Conservation (phyloP, 805 yeast genomes). For the Zygosaccharomyces lentus region DNA sequence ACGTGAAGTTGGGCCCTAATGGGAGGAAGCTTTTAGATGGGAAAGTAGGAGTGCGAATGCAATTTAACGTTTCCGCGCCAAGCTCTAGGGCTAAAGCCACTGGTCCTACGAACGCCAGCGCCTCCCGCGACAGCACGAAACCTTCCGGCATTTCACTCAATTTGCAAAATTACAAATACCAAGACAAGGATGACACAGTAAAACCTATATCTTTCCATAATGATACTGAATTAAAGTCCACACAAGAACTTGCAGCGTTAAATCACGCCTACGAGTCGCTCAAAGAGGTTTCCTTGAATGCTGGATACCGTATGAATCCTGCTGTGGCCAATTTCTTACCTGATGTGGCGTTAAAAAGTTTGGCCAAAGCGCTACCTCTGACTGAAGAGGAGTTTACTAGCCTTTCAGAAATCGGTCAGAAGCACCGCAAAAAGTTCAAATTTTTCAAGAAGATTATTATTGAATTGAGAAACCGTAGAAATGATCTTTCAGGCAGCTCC, state of each 20-base stretch:
- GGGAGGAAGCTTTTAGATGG: constrained; percentile 48
- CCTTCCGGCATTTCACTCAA: background rate
- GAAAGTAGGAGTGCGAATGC: constrained; percentile 45
- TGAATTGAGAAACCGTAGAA: constrained; percentile 23
- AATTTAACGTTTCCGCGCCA: constrained; percentile 38
- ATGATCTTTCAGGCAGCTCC: constrained; percentile 6
- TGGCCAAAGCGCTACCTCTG: constrained; percentile 27
- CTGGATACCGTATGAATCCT: constrained; percentile 24
- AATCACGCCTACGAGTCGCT: constrained; percentile 25
- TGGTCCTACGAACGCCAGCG: constrained; percentile 1
- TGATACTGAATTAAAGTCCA: constrained; percentile 13
- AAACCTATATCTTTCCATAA: constrained; percentile 17
- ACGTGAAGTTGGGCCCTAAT: constrained; percentile 59
- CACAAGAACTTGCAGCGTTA: constrained; percentile 25
- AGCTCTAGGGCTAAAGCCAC: constrained; percentile 19
- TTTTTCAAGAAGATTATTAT: constrained; percentile 23
- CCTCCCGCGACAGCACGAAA: constrained; percentile 2
- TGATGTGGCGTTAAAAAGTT: constrained; percentile 23
- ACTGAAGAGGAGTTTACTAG: constrained; percentile 24
- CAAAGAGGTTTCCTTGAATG: constrained; percentile 20
- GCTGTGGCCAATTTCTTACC: constrained; percentile 26
- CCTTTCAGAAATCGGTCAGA: constrained; percentile 19
- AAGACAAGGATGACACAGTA: background rate
- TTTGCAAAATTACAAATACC: background rate
- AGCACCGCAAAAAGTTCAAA: constrained; percentile 22